phyloP scores from a whole-genome alignment of 371 early-diverging fungal genomes.

The Chytridium lagenaria region DNA sequence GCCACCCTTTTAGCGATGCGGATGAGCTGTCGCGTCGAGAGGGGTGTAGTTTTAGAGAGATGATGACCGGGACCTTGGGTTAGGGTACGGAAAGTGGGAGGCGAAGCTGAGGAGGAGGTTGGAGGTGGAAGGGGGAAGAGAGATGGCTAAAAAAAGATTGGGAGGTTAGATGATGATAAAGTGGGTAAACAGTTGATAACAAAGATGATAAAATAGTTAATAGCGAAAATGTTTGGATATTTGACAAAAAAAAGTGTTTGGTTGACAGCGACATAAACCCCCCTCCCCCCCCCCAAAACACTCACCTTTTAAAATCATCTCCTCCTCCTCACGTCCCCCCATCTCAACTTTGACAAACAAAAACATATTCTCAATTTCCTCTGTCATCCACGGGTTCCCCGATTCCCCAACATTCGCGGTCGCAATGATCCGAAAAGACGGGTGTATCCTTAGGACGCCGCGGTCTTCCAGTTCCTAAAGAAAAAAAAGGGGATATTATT shows the following conservation, averaged over 20 bases:
- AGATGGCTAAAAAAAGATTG: constrained; percentile 47
- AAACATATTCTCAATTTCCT: constrained; percentile 79
- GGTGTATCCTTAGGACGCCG: constrained; percentile 67
- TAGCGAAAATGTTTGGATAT: too few species aligned
- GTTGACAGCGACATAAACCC: too few species aligned
- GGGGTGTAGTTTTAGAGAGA: background rate
- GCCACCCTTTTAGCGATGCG: constrained; percentile 75
- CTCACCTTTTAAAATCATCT: background rate
- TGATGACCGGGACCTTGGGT: background rate
- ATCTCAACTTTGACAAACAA: constrained; percentile 64
- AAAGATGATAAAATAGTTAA: too few species aligned
- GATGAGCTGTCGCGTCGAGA: constrained; percentile 65
- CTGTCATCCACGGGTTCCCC: constrained; percentile 65
- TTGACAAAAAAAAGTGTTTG: too few species aligned
- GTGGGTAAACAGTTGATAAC: too few species aligned
- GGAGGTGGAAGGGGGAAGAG: constrained; percentile 65
- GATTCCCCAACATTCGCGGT: constrained; percentile 59
- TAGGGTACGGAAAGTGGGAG: background rate
- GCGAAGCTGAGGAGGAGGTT: constrained; percentile 71
- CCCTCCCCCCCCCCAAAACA: too few species aligned
- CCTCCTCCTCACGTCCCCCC: background rate
- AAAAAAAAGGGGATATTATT: constrained; percentile 31
- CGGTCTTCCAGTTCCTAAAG: constrained; percentile 53
- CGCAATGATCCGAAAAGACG: constrained; percentile 80
- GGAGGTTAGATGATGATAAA: too few species aligned